Base-by-base conservation (phyloP, 352 stramenopile species). In the Phytophthora kernoviae region DNA sequence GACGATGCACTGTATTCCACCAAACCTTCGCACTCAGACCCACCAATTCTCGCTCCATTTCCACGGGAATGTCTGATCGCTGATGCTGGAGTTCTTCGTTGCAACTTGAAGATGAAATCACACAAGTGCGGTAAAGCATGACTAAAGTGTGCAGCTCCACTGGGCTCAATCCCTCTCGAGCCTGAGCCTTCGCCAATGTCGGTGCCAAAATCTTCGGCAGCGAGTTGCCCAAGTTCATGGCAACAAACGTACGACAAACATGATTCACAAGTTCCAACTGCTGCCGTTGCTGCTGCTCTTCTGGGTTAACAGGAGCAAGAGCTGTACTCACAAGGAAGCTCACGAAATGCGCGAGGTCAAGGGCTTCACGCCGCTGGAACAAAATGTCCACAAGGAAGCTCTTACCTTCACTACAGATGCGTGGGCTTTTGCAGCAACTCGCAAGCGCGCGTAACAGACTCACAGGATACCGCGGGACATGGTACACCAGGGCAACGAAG, bases 341-440 rank as follows among this genome's bases (percentile, higher is more conserved):
- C 21, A 91, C 76, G 14, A 94, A 72, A 54, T 90, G 81, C 5
- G 79, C 83, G 2, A 92, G 70, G 54, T 94, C 81, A 37, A 94
- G 54, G 49, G 52, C 62, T 20, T 87, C 68, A 22, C 74, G 67
- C 5, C 83, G 78, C 54, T 90, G 80, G 58, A 87, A 79, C 2
- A 94, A 36, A 65, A 94, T 90, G 42, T 94, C 86, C 39, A 94
- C 78, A 17, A 93, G 59, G 43, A 92, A 94, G 27, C 73, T 91
- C 68, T 94, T 94, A n/a, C 81, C 83, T 33, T 92, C 70, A 21
- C 74, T 56, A 45, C 79, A 58, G 9, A 94, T 79, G 15, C 65
- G 48, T 14, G 62, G 17, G 50, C 78, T 91, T 56, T 94, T 93
- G 64, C 86, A 92, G 62, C 83, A 93, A 27, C 76, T 85, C 18